phyloP scores from a whole-genome alignment of 2,329 filamentous ascomycete species.

The Monilinia vaccinii-corymbosi region DNA sequence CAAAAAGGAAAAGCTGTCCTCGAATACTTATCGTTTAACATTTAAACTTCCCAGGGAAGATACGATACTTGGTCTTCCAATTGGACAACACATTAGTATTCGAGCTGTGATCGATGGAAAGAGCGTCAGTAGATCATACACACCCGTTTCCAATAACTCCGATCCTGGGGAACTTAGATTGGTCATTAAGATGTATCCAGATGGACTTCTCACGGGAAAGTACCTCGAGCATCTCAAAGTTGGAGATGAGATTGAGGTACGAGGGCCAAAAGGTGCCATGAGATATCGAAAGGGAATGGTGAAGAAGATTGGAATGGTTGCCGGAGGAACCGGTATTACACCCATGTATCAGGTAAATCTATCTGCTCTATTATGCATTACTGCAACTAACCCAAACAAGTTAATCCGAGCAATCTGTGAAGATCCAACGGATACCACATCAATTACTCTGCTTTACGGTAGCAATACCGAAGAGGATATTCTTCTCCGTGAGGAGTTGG shows the following conservation, averaged over 20 bases:
- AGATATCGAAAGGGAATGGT: conserved; percentile 37
- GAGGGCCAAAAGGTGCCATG: conserved; percentile 50
- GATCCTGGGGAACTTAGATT: conserved; percentile 42
- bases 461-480: conserved; percentile 52
- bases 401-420: conserved; percentile 56
- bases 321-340: conserved; percentile 44
- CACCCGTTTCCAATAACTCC: conserved; percentile 40
- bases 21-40: conserved; percentile 15
- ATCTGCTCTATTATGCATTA: background rate
- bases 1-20: conserved; percentile 15
- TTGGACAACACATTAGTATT: conserved; percentile 35
- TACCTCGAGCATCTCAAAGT: conserved; percentile 40
- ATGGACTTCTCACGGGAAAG: conserved; percentile 40
- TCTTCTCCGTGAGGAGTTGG: conserved; percentile 46
- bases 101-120: conserved; percentile 30
- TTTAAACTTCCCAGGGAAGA: conserved; percentile 29
- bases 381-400: conserved; percentile 25
- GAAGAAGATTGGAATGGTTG: conserved; percentile 45
- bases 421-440: conserved; percentile 47
- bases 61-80: conserved; percentile 33
- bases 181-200: conserved; percentile 42
- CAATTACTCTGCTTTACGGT: conserved; percentile 49
- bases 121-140: conserved; percentile 32
- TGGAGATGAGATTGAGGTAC: conserved; percentile 42
- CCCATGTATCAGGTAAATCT: conserved; percentile 40